Evolutionary conservation across 2,329 filamentous ascomycete genomes (phyloP).

Genomic region (Aspergillus sp.): DNA sequence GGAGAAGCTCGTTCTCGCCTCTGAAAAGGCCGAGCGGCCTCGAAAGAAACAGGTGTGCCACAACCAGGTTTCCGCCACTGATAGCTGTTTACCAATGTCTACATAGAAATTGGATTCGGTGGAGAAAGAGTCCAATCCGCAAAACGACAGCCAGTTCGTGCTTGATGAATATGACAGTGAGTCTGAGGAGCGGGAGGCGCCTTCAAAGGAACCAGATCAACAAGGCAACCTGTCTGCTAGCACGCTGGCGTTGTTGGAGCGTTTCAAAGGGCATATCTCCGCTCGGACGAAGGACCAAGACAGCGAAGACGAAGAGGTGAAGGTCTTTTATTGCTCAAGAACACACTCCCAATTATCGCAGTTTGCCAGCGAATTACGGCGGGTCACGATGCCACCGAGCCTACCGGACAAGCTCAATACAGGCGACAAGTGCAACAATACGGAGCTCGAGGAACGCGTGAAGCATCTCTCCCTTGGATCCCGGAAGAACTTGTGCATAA

Average conservation of each 20-base stretch:
- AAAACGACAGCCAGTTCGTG: constrained; percentile 61
- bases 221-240: constrained; percentile 56
- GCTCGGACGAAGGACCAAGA: constrained; percentile 31
- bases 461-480: constrained; percentile 81
- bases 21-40: constrained; percentile 38
- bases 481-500: constrained; percentile 82
- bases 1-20: constrained; percentile 49
- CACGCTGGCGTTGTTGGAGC: constrained; percentile 64
- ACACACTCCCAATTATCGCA: constrained; percentile 89
- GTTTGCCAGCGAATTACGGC: constrained; percentile 71
- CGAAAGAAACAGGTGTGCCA: constrained; percentile 37
- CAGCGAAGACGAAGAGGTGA: constrained; percentile 53
- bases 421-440: constrained; percentile 12
- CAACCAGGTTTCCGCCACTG: constrained; percentile 1
- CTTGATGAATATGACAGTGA: constrained; percentile 67
- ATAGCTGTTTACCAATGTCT: background rate
- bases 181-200: constrained; percentile 33
- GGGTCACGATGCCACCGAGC: constrained; percentile 67
- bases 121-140: constrained; percentile 7
- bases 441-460: constrained; percentile 47
- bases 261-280: constrained; percentile 43
- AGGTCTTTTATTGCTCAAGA: constrained; percentile 86
- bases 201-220: constrained; percentile 21
- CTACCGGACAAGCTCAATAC: constrained; percentile 40
- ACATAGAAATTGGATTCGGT: constrained; percentile 20